Evolutionary conservation across 768 basidiomycete genomes (phyloP).

Genomic region (Amanita thiersii): DNA sequence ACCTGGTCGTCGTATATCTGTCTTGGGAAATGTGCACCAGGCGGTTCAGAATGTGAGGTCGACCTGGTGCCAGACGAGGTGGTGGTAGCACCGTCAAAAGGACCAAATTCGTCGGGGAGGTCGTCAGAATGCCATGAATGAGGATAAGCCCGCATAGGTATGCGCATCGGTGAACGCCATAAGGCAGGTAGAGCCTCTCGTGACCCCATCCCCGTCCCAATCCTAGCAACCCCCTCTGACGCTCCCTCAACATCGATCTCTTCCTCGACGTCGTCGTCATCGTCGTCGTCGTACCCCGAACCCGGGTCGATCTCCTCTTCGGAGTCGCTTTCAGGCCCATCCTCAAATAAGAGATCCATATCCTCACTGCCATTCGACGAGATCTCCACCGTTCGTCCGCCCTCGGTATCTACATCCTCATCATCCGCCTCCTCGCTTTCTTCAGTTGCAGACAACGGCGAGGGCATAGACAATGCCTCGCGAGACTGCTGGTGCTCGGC

Average conservation of each 20-base stretch:
- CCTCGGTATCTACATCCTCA: conserved; percentile 6
- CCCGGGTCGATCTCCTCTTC: conserved; percentile 3
- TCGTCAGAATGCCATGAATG: conserved; percentile 6
- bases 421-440: conserved; percentile 16
- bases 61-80: conserved; percentile 5
- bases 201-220: neutral
- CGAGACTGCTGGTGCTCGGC: conserved; percentile 7
- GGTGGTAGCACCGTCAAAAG: conserved; percentile 6
- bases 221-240: no score
- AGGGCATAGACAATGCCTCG: neutral
- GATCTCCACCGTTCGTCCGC: conserved; percentile 2
- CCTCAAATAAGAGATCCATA: neutral
- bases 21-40: neutral
- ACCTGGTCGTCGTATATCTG: neutral
- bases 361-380: conserved; percentile 4
- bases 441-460: neutral
- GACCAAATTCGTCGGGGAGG: conserved; percentile 5
- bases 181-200: neutral
- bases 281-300: conserved; percentile 10
- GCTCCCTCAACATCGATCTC: neutral
- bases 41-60: neutral
- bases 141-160: conserved; percentile 1
- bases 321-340: neutral
- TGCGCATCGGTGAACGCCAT: conserved; percentile 1
- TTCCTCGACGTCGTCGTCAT: conserved; percentile 11